Base-by-base conservation (phyloP, 495 filamentous ascomycete genomes). In the Clavariopsis aquatica region DNA sequence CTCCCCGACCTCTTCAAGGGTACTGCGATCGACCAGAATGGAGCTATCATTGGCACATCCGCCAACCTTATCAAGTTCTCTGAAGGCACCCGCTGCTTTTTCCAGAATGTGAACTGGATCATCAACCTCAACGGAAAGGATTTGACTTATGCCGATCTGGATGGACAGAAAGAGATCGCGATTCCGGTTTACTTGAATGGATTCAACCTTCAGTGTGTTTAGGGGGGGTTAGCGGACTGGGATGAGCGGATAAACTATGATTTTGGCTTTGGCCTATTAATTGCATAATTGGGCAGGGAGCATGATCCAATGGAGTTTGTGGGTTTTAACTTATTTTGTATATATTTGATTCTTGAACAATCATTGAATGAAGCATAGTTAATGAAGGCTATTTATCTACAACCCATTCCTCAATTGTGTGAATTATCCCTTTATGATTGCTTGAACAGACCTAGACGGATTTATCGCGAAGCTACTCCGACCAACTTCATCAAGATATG, bases 201-300 rank as follows among this genome's bases (percentile, higher is more conserved):
- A 3, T 59, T 59, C 38, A 59, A 59, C 41, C 19, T 59, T 1
- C 56, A 59, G 38, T 59, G 56, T 24, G 47, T 51, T 17, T 51
- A n/a, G n/a, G n/a, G n/a, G n/a, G 22, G 20, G 45, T 23, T 19
- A 5, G 5, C 6, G 45, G 22, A n/a, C 8, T 5, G 20, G 15
- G 45, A n/a, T n/a, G 47, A 51, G 47, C 6, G 19, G 47, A 23
- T 17, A 23, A 24, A 2, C 31, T 34, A 7, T 9, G 26, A 2
- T 51, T 51, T 51, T 20, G 1, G 47, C 4, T 51, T 28, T 51
- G 15, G n/a, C n/a, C n/a, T 47, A 8, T 47, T 23, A 47, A 51
- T 51, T 51, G 47, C 47, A 51, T 51, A 9, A 9, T 28, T 23
- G 26, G 19, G 47, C 22, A n/a, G 20, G 10, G 5, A 3, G 47